Evolutionary conservation across 331 rosid genomes (phyloP).

Genomic region (Quercus lobata): DNA sequence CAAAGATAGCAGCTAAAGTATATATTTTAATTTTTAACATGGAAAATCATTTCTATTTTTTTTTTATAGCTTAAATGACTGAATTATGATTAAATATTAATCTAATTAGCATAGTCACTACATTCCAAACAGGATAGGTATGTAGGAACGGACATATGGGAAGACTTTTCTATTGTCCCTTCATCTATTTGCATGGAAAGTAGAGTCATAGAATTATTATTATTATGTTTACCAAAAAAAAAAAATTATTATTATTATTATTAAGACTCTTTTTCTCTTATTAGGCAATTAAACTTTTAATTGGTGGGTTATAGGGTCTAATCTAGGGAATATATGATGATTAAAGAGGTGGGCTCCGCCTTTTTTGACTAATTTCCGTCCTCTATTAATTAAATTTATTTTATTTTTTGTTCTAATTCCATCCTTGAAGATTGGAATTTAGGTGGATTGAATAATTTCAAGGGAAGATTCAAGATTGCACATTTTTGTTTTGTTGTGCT

Average conservation of each 20-base stretch:
- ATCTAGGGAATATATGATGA: conserved; percentile 7
- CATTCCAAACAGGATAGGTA: too few relatives aligned
- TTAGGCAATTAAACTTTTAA: neutral
- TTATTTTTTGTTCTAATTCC: neutral
- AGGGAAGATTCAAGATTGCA: neutral
- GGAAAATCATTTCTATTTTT: neutral
- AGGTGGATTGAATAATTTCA: neutral
- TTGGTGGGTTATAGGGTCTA: neutral
- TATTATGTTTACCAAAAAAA: too few relatives aligned
- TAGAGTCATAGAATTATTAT: neutral
- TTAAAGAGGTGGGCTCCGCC: neutral
- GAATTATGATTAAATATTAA: neutral
- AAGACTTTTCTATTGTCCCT: too few relatives aligned
- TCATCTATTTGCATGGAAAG: neutral
- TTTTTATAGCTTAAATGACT: neutral
- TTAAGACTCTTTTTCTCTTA: neutral
- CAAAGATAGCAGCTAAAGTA: neutral
- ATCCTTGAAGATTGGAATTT: neutral
- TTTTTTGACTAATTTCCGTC: neutral
- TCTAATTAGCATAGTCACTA: too few relatives aligned
- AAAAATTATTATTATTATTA: too few relatives aligned
- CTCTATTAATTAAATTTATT: too few relatives aligned
- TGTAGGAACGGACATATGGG: too few relatives aligned
- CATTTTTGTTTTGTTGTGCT: neutral
- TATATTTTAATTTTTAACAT: neutral